Evolutionary conservation across 352 stramenopile genomes (phyloP).

Genomic region (Paralagenidium karlingii): DNA sequence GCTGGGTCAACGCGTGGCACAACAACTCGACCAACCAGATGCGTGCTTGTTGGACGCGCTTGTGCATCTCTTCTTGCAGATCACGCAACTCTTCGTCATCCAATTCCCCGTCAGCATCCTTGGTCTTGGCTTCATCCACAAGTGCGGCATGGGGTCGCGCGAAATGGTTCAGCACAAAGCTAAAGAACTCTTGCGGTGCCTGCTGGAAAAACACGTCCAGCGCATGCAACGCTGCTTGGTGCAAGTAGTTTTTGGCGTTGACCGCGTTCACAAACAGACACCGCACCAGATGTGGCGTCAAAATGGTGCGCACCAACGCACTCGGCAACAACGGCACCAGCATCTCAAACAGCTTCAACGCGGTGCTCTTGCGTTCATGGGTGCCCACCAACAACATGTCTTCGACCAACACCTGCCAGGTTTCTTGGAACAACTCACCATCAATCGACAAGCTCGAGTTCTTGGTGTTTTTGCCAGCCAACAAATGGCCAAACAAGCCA

Average conservation of each 20-base stretch:
- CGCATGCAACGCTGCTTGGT: slow-evolving; percentile 59
- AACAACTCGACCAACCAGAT: too few relatives aligned
- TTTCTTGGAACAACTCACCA: slow-evolving; percentile 56
- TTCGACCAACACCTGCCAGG: slow-evolving; percentile 72
- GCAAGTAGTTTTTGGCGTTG: slow-evolving; percentile 69
- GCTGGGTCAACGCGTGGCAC: too few relatives aligned
- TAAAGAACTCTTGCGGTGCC: slow-evolving; percentile 44
- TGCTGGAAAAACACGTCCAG: slow-evolving; percentile 40
- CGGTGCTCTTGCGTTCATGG: slow-evolving; percentile 64
- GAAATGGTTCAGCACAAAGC: slow-evolving; percentile 65
- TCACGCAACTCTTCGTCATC: slow-evolving; percentile 9
- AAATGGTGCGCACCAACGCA: slow-evolving; percentile 33
- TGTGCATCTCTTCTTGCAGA: neutral
- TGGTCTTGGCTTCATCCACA: slow-evolving; percentile 15
- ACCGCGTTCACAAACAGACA: slow-evolving; percentile 74
- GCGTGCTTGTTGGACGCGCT: neutral
- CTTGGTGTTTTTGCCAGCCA: slow-evolving; percentile 28
- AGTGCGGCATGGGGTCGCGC: slow-evolving; percentile 38
- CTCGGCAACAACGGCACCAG: slow-evolving; percentile 35
- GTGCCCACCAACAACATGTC: slow-evolving; percentile 51
- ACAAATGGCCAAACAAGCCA: slow-evolving; percentile 59
- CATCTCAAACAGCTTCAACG: slow-evolving; percentile 77
- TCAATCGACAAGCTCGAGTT: slow-evolving; percentile 22
- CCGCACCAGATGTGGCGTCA: slow-evolving; percentile 71
- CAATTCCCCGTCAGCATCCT: slow-evolving; percentile 22